Evolutionary conservation across 805 yeast genomes (phyloP).

Genomic region (Suhomyces sp.): DNA sequence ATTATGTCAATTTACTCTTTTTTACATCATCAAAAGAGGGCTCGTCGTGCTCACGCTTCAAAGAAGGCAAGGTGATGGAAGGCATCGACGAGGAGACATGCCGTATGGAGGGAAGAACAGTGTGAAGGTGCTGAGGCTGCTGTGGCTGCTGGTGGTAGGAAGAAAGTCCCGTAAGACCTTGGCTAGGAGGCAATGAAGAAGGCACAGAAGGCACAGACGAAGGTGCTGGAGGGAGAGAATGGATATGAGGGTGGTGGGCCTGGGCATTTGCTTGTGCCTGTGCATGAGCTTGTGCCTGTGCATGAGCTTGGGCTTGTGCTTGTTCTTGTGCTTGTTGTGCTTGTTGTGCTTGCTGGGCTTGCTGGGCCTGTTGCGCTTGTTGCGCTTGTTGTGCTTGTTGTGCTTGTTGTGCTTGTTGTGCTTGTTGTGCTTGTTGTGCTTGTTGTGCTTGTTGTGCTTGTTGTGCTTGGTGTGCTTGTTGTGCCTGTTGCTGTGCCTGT

Average conservation of each 20-base stretch:
- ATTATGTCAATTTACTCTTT: slow-evolving; percentile 6
- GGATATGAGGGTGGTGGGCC: neutral
- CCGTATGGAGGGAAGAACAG: slow-evolving; percentile 8
- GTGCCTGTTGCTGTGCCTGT: neutral
- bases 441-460: neutral
- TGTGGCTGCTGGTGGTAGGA: slow-evolving; percentile 1
- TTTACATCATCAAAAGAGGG: slow-evolving; percentile 6
- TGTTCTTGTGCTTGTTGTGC: neutral
- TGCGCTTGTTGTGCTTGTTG: neutral
- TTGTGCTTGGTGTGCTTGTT: neutral
- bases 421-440: neutral
- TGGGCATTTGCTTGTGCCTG: neutral
- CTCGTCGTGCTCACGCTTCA: slow-evolving; percentile 24
- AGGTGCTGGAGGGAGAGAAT: slow-evolving; percentile 2
- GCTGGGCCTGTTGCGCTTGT: neutral
- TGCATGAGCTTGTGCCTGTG: neutral
- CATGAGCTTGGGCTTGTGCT: neutral
- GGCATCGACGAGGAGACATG: slow-evolving; percentile 5
- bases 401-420: neutral
- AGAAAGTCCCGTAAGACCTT: neutral
- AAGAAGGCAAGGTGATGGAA: slow-evolving; percentile 16
- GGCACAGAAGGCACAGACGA: slow-evolving; percentile 3
- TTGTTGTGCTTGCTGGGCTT: neutral
- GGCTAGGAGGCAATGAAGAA: slow-evolving; percentile 1
- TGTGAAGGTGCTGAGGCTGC: slow-evolving; percentile 6